Base-by-base conservation (phyloP, 176 grass and related monocot genomes). In the Oropetium thomaeum region DNA sequence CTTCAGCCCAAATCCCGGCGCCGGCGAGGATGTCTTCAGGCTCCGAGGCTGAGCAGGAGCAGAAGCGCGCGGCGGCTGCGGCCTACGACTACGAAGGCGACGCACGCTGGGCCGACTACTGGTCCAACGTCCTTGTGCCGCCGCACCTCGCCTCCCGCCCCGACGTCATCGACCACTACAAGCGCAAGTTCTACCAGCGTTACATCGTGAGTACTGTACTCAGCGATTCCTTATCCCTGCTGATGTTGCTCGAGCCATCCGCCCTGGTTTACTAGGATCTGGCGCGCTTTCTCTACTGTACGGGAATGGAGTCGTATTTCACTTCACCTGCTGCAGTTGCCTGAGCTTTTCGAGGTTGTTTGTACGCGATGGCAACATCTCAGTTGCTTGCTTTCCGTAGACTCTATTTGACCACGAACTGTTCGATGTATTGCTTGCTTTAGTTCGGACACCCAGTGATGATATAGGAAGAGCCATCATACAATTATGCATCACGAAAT, bases 141-240 rank as follows among this genome's bases (percentile, higher is more conserved):
- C 83, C 85, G 0, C 51, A 97, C 86, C 85, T 89, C 75, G 91
- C 95, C 62, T 67, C 84, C 44, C 81, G 78, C 65, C 85, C 94
- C 69, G 90, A 89, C 54, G 90, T 97, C 78, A 0, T 87, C 54
- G 94, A 70, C 45, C 86, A 93, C 86, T 97, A 44, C 78, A 93
- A 89, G 83, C 88, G 94, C 94, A 93, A 93, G 88, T 93, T 97
- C 88, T 93, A 93, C 88, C 88, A 91, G 38, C 30, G 74, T 9
- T 65, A 51, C 59, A 38, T 77, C 74, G 74, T 77, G n/a, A 77
- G 74, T 64, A 32, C 14, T 13, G n/a, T n/a, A n/a, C n/a, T n/a
- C n/a, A n/a, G n/a, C n/a, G 59, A 31, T 60, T 44, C 55, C 32
- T 7, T 14, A 8, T 0, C 29, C 4, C 59, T 3, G 26, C 29